Percentiles rank a stretch among this genome's conserved stretches.
phyloP scores from a whole-genome alignment of 164 flowering plant genomes.

The Buxus sempervirens region DNA sequence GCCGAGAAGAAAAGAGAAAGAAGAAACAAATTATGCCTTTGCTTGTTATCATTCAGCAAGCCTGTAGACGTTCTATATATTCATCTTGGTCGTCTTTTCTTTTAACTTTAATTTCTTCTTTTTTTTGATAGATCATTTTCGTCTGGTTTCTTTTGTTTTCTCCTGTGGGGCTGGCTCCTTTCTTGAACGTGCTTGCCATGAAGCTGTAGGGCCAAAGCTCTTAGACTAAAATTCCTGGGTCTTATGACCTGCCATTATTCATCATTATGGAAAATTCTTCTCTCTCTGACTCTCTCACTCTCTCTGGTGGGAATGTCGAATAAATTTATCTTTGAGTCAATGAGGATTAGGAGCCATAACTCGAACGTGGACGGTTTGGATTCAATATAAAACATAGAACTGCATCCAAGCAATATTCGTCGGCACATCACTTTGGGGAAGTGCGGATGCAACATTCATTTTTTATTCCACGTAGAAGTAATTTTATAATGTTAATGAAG shows the following conservation, averaged over 20 bases:
- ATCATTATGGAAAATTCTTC: too few species aligned
- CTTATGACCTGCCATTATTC: not conserved
- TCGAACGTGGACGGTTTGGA: too few species aligned
- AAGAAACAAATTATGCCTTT: not conserved
- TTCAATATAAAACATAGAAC: too few species aligned
- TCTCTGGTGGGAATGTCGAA: too few species aligned
- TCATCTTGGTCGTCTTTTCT: constrained; percentile 3
- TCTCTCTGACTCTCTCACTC: too few species aligned
- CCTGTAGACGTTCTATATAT: not conserved
- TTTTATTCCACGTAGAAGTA: too few species aligned
- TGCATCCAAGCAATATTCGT: too few species aligned
- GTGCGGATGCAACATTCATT: too few species aligned
- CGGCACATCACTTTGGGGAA: too few species aligned
- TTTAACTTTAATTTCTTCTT: constrained; percentile 5
- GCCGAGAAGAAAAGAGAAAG: constrained; percentile 6
- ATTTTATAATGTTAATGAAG: too few species aligned
- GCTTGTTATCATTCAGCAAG: not conserved
- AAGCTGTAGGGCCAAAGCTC: constrained; percentile 27
- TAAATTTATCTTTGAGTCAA: too few species aligned
- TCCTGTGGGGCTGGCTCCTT: constrained; percentile 18
- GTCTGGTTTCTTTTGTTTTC: constrained; percentile 12
- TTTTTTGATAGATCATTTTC: constrained; percentile 12
- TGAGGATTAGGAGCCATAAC: too few species aligned
- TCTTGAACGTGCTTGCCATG: constrained; percentile 37
- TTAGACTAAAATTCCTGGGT: not conserved